Percentiles rank a stretch among this genome's conserved stretches.
Evolutionary conservation across 2,329 filamentous ascomycete genomes (phyloP).

Genomic region (Aspergillus sp.): DNA sequence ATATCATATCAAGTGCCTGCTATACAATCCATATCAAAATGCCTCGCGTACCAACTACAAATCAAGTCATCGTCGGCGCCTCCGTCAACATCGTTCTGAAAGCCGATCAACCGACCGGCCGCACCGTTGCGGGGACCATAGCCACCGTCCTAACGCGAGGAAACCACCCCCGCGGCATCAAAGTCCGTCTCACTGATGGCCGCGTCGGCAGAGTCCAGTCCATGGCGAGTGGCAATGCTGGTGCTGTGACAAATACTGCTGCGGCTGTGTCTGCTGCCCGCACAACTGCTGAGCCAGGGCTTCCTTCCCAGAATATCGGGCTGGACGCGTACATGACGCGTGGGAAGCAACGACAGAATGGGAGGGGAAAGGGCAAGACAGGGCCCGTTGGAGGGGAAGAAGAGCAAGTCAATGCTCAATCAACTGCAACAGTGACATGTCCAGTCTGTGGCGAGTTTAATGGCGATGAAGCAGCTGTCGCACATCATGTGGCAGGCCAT

Average conservation of each 20-base stretch:
- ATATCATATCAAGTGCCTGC: background rate
- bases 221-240: constrained; percentile 2
- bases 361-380: background rate
- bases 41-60: constrained; percentile 14
- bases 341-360: constrained; percentile 3
- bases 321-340: constrained; percentile 10
- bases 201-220: constrained; percentile 68
- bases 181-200: constrained; percentile 68
- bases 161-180: constrained; percentile 74
- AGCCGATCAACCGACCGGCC: constrained; percentile 68
- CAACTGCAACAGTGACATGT: constrained; percentile 6
- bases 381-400: background rate
- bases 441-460: constrained; percentile 15
- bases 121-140: constrained; percentile 63
- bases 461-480: constrained; percentile 18
- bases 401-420: background rate
- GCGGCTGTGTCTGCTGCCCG: background rate
- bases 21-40: background rate
- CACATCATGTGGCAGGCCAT: constrained; percentile 18
- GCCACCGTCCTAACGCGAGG: constrained; percentile 65
- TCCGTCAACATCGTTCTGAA: constrained; percentile 71
- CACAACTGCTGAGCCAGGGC: background rate
- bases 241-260: background rate
- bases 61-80: constrained; percentile 47
- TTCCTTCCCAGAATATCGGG: constrained; percentile 4